These are phyloP conservation scores for Nissolia schottii DNA, from an alignment of 306 rosid species.

Conservation along the genomic window DNA sequence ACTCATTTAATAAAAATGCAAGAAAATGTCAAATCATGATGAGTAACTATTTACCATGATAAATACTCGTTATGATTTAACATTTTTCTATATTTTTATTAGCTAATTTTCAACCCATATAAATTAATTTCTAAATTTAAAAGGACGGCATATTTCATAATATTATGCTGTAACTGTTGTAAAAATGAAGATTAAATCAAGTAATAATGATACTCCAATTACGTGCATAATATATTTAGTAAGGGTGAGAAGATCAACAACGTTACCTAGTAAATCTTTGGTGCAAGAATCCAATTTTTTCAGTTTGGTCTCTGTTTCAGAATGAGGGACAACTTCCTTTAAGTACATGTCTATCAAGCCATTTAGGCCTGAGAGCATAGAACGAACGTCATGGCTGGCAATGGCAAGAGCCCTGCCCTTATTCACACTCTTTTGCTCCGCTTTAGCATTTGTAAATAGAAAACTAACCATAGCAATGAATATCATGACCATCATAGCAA, in stretches of 20 bases:
- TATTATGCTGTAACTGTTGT: neutral
- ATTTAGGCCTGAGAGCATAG: conserved; percentile 51
- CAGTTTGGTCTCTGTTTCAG: conserved; percentile 43
- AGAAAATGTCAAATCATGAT: no score
- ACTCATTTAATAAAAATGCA: no score
- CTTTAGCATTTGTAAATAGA: conserved; percentile 30
- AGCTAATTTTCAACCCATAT: no score
- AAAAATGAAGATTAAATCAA: neutral
- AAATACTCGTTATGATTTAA: no score
- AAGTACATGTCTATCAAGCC: conserved; percentile 52
- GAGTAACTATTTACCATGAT: no score
- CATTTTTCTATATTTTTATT: no score
- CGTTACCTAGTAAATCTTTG: conserved; percentile 58
- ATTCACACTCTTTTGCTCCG: conserved; percentile 62
- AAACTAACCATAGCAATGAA: conserved; percentile 21
- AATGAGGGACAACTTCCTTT: conserved; percentile 25
- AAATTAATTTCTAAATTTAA: no score
- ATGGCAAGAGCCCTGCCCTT: conserved; percentile 58
- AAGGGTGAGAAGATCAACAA: neutral
- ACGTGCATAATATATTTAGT: no score
- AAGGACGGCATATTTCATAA: no score
- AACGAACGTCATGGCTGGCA: conserved; percentile 72
- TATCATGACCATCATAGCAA: conserved; percentile 18
- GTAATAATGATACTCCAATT: neutral
- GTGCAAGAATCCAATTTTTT: conserved; percentile 55